Percentiles rank a stretch among this genome's conserved stretches.
phyloP scores from a whole-genome alignment of 331 rosid genomes.

The Malus hybrid region DNA sequence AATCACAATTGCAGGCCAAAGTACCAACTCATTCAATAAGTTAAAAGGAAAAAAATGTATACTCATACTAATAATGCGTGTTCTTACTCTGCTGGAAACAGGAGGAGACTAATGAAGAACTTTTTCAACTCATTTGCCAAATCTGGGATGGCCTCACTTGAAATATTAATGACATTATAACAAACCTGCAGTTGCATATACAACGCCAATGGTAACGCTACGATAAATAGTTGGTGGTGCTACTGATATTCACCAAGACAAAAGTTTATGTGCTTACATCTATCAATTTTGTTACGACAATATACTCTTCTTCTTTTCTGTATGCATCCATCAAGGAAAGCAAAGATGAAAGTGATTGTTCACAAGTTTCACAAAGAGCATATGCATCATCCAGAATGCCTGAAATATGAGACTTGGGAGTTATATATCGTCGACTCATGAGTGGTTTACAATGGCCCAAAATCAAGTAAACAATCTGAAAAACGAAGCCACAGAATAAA shows the following conservation, averaged over 20 bases:
- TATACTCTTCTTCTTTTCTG: slow-evolving; percentile 53
- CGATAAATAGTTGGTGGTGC: not conserved
- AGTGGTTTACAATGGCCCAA: not conserved
- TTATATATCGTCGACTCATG: not conserved
- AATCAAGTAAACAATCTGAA: not conserved
- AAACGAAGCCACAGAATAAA: not conserved
- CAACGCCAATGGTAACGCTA: not conserved
- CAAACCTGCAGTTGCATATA: slow-evolving; percentile 35
- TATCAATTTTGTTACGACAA: slow-evolving; percentile 56
- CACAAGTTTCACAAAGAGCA: slow-evolving; percentile 68
- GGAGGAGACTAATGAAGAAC: slow-evolving; percentile 50
- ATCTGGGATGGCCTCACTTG: slow-evolving; percentile 61
- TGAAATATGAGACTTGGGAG: slow-evolving; percentile 18
- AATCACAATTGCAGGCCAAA: not conserved
- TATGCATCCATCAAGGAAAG: slow-evolving; percentile 64
- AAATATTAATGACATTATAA: slow-evolving; percentile 27
- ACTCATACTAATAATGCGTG: not conserved
- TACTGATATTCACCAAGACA: slow-evolving; percentile 5
- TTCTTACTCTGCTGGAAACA: slow-evolving; percentile 66
- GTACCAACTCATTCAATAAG: not conserved
- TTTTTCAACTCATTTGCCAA: slow-evolving; percentile 39
- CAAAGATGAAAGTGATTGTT: slow-evolving; percentile 45
- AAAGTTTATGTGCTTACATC: slow-evolving; percentile 27
- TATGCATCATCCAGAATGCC: slow-evolving; percentile 68
- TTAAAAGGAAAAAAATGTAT: not conserved